Conservation (phyloP, 305 asterid genomes). For the Fraxinus sp. region DNA sequence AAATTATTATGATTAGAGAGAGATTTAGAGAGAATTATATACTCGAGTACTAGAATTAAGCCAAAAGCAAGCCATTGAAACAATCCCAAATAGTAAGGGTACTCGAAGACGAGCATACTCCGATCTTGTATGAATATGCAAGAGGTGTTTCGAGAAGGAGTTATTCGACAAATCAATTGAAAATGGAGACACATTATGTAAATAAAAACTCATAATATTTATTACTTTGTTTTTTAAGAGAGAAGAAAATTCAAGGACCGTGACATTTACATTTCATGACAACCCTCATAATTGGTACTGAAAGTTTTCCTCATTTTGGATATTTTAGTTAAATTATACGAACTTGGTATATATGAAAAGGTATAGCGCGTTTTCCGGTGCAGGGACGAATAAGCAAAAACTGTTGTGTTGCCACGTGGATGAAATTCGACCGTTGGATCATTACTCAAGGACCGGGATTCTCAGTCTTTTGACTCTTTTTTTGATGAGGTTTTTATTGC, state of each 20-base stretch:
- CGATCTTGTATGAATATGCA: neutral
- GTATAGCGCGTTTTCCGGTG: conserved; percentile 49
- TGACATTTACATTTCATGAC: conserved; percentile 26
- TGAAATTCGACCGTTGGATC: conserved; percentile 9
- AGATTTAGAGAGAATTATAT: conserved; percentile 32
- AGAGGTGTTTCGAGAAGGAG: neutral
- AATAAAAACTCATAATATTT: neutral
- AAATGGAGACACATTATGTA: neutral
- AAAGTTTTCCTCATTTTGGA: conserved; percentile 45
- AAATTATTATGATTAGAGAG: conserved; percentile 40
- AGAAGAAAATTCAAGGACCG: conserved; percentile 23
- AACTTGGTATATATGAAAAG: conserved; percentile 10
- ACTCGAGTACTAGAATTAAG: conserved; percentile 14
- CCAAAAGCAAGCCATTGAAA: neutral
- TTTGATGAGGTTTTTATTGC: conserved; percentile 36
- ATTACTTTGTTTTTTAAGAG: neutral
- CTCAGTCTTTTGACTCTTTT: conserved; percentile 10
- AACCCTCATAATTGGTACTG: neutral
- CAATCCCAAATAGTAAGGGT: neutral
- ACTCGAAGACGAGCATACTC: neutral
- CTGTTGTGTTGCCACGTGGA: conserved; percentile 50
- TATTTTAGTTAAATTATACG: neutral
- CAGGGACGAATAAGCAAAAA: conserved; percentile 48
- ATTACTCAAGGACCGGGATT: conserved; percentile 39
- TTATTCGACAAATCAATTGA: neutral